Evolutionary conservation across 257 asterid species (phyloP), one percentile per base, ranked within the genome.

Genomic region (Salvia splendens): DNA sequence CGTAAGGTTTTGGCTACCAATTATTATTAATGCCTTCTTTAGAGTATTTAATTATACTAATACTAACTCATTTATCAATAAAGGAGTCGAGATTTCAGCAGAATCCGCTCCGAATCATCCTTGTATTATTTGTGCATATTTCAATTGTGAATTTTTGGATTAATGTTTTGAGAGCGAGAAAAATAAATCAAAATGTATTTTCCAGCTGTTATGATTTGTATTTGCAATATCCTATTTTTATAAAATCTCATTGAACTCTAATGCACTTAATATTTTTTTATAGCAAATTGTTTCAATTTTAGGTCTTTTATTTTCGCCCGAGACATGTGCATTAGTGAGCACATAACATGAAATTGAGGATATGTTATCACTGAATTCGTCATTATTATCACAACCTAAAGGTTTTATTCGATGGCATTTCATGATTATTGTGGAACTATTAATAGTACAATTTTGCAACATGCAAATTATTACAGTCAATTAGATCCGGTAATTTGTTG

Each of bases 91-190:
- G 17, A 60, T 48, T 33, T 61, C 62, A 49, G 42, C 61, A 52
- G 10, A n/a, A 30, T 40, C 49, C 61, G 75, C 75, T 50, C 68
- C 53, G 12, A 47, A 38, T 50, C 61, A 50, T 42, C 69, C 6
- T 38, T 24, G 30, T 24, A 24, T 24, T 24, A 24, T 24, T 24
- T 24, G 30, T 24, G 30, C 9, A 38, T 33, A 5, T 4, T 38
- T 38, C 9, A 8, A 1, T 5, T 38, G 0, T 8, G 9, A 38
- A 38, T 3, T 33, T 33, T 33, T 33, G 36, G 36, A 33, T 33
- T 33, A 33, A 3, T 33, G 8, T 36, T 36, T 36, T 17, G 20
- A 17, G 40, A 35, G 40, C 7, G 42, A 38, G 0, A 38, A 38
- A 38, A 38, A 6, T 24, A 24, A 24, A 24, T 24, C 30, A 24